Base-by-base conservation (phyloP, 2,329 filamentous ascomycete genomes). In the Colletotrichum endophyticum region DNA sequence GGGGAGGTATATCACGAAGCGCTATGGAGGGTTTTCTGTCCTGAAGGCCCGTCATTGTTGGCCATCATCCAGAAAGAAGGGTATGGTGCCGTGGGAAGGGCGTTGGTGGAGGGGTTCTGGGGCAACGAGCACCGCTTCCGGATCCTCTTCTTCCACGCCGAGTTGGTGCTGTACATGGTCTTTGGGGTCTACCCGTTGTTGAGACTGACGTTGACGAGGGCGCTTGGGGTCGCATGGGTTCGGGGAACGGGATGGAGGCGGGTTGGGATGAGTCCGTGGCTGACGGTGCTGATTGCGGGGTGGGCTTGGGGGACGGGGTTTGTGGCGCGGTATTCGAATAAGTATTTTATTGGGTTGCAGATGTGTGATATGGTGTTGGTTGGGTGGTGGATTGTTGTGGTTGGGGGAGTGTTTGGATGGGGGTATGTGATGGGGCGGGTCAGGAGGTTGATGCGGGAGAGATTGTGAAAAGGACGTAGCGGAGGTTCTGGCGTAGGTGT, bases 301-400 rank as follows among this genome's bases (percentile, higher is more conserved):
- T 79, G 12, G 62, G 78, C 4, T 64, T 74, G 71, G 78, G 62
- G 11, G 2, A 82, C 81, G 67, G 79, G 64, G 39, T 77, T 80
- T 22, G 28, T 86, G 30, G 79, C 86, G 16, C 78, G 79, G 53
- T 83, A 83, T 71, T 84, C 85, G 34, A 84, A 85, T 57, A 81
- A 79, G 49, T 84, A 87, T 69, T 87, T 84, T 74, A 80, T 88
- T 8, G 80, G 82, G 61, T 78, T 86, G 25, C 83, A 87, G 81
- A 79, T 85, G 77, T 83, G 83, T 73, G 85, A 84, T 7, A 73
- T 86, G 76, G 80, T 83, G 72, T 39, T 86, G 3, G 83, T 83
- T 5, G 13, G 78, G 16, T 80, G 77, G 16, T 76, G 80, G 64
- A 67, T 78, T 12, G 36, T 22, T 5, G 59, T 66, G 7, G 78